These are phyloP conservation scores for Podospora pseudocomata DNA, from an alignment of 495 filamentous ascomycete genomes.

Conservation along the genomic window DNA sequence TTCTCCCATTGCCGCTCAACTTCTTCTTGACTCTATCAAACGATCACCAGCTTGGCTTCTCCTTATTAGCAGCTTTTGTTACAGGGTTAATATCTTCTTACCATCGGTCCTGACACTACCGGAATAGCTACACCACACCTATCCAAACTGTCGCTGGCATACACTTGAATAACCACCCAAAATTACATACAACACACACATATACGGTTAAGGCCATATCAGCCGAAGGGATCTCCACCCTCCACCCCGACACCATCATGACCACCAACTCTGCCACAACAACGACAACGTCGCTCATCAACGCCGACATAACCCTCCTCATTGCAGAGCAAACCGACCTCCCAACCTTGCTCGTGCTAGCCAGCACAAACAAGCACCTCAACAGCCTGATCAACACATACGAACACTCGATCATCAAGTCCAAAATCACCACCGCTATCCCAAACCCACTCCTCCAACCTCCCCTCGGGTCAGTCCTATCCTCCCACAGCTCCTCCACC, in stretches of 20 bases:
- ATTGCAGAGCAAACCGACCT: slow-evolving; percentile 28
- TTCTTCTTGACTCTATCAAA: background rate
- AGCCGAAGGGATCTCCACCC: background rate
- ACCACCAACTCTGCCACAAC: background rate
- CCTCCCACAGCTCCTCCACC: slow-evolving; percentile 14
- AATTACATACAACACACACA: too few species aligned
- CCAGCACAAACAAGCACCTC: slow-evolving; percentile 20
- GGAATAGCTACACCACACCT: background rate
- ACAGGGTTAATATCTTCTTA: background rate
- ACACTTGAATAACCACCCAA: too few species aligned
- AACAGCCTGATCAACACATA: slow-evolving; percentile 17
- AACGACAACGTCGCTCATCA: background rate
- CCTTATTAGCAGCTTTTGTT: background rate
- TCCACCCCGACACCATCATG: background rate
- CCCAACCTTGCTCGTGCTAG: slow-evolving; percentile 18
- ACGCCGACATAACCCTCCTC: slow-evolving; percentile 27
- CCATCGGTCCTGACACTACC: too few species aligned
- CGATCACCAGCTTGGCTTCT: background rate
- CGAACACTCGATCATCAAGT: slow-evolving; percentile 25
- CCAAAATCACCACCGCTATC: background rate
- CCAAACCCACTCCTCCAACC: slow-evolving; percentile 5
- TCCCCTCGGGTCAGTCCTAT: slow-evolving; percentile 21
- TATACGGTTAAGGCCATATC: background rate
- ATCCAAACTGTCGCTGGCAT: too few species aligned
- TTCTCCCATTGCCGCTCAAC: background rate